Conservation (phyloP, 1,284 basidiomycete species). For the Puccinia coronata region DNA sequence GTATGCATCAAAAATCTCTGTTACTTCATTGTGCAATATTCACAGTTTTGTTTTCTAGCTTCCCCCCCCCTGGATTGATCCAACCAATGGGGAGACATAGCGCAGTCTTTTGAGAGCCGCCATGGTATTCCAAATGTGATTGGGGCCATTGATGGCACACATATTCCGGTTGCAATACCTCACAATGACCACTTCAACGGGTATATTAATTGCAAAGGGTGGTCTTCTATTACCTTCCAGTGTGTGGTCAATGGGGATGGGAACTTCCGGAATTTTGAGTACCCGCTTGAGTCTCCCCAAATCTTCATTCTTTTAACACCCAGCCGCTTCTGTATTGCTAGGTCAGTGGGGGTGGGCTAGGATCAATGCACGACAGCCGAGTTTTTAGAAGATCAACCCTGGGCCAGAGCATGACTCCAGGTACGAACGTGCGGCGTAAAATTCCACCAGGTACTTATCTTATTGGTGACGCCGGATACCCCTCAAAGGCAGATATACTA, state of each 20-base stretch:
- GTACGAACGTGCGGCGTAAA: background rate
- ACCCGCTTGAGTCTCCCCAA: no score
- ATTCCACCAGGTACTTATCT: background rate
- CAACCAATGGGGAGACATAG: background rate
- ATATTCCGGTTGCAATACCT: background rate
- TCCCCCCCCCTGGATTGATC: background rate
- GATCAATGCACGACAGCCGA: background rate
- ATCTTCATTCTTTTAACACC: no score
- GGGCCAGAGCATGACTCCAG: background rate
- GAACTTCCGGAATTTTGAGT: constrained; percentile 3
- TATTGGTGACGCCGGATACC: background rate
- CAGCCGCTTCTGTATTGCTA: background rate
- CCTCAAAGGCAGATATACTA: background rate
- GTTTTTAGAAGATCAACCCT: background rate
- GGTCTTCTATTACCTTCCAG: no score
- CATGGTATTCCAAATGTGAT: background rate
- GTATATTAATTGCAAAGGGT: background rate
- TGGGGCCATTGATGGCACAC: no score
- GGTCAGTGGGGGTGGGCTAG: background rate
- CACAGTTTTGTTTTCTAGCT: background rate
- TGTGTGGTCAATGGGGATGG: background rate
- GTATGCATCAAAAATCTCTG: no score
- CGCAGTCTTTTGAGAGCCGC: background rate
- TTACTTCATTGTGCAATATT: background rate
- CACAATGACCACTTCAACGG: background rate